A percentile compares a stretch with the other conserved stretches of the same genome.
Conservation (phyloP, 768 basidiomycete species). For the Tylopilus intermedius region DNA sequence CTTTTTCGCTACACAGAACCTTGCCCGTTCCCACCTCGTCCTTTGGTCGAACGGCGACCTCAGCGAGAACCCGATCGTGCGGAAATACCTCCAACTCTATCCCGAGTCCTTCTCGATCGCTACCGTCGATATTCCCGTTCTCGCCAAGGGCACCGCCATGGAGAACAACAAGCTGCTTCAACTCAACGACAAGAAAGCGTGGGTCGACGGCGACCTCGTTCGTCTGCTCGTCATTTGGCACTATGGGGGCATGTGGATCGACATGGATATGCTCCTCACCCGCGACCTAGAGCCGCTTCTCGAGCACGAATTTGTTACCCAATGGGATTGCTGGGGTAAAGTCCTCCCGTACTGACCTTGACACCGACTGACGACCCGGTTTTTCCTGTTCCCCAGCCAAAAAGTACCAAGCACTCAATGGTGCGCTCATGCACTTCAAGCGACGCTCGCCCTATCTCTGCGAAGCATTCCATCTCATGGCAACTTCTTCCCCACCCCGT, state of each 20-base stretch:
- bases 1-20: conserved; percentile 88
- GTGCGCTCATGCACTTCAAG: conserved; percentile 90
- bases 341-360: background rate
- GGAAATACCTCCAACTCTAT: conserved; percentile 54
- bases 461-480: conserved; percentile 92
- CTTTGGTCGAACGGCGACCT: conserved; percentile 92
- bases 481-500: conserved; percentile 65
- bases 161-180: conserved; percentile 56
- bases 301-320: conserved; percentile 94
- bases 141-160: conserved; percentile 76
- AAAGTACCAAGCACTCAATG: conserved; percentile 76
- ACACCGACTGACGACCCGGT: conserved; percentile 2
- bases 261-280: conserved; percentile 93
- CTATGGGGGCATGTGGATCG: conserved; percentile 91
- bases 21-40: conserved; percentile 60
- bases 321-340: conserved; percentile 97
- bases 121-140: conserved; percentile 57
- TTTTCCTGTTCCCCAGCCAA: conserved; percentile 44
- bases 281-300: conserved; percentile 79
- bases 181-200: conserved; percentile 72
- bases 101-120: conserved; percentile 68
- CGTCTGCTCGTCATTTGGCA: conserved; percentile 83
- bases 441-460: conserved; percentile 92
- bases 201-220: conserved; percentile 94
- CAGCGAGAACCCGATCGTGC: conserved; percentile 49